A percentile compares a stretch with the other conserved stretches of the same genome.
Evolutionary conservation across 768 basidiomycete genomes (phyloP).

Genomic region (Exidia glandulosa): DNA sequence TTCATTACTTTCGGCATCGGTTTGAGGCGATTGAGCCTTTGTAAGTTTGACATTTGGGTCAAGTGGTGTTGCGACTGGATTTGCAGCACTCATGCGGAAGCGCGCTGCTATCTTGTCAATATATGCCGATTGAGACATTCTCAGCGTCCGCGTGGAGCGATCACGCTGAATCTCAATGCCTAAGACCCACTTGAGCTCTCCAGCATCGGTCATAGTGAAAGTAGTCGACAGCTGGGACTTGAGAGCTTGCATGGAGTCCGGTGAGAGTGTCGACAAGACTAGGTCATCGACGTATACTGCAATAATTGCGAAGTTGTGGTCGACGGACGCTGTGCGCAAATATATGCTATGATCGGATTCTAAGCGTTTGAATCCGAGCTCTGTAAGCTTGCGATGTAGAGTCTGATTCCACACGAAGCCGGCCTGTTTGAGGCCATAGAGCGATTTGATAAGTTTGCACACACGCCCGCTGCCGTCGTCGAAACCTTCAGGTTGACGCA

Average conservation of each 20-base stretch:
- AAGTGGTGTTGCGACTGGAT: constrained; percentile 8
- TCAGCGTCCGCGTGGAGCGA: constrained; percentile 6
- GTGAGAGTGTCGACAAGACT: constrained; percentile 8
- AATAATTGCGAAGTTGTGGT: constrained; percentile 8
- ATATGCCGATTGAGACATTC: constrained; percentile 5
- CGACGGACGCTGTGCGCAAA: constrained; percentile 1
- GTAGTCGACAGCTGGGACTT: constrained; percentile 6
- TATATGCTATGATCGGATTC: constrained; percentile 16
- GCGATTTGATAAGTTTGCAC: constrained; percentile 10
- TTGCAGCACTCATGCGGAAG: constrained; percentile 1
- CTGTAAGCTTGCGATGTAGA: constrained; percentile 13
- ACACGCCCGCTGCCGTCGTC: constrained; percentile 8
- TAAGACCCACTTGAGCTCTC: constrained; percentile 19
- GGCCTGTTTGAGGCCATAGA: constrained; percentile 23
- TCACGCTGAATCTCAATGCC: constrained; percentile 23
- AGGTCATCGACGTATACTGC: constrained; percentile 23
- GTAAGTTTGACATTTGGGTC: not conserved
- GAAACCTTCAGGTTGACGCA: constrained; percentile 28
- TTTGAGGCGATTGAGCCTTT: not conserved
- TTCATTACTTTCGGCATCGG: no score
- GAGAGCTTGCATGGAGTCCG: not conserved
- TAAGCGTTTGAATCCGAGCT: constrained; percentile 10
- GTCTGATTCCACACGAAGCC: constrained; percentile 20
- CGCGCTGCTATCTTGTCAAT: constrained; percentile 4
- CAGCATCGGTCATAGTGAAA: no score